Conservation (phyloP, 2,329 filamentous ascomycete genomes). For the Aspergillus tamarii region DNA sequence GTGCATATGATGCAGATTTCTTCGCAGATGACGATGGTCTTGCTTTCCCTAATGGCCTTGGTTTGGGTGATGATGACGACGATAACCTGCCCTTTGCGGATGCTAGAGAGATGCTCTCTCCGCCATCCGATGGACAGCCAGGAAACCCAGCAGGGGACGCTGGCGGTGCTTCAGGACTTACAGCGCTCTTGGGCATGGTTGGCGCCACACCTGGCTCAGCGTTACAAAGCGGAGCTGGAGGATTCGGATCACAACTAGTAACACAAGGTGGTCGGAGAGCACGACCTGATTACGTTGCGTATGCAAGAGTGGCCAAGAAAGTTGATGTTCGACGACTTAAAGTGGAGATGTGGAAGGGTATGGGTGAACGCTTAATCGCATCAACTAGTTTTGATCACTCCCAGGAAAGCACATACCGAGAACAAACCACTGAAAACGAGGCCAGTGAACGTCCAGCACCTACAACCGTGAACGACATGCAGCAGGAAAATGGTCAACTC, state of each 20-base stretch:
- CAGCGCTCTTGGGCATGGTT: slow-evolving; percentile 44
- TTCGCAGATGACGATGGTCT: slow-evolving; percentile 73
- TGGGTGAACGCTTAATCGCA: slow-evolving; percentile 52
- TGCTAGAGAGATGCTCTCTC: slow-evolving; percentile 53
- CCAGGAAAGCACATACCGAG: slow-evolving; percentile 20
- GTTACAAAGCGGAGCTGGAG: slow-evolving; percentile 50
- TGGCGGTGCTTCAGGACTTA: slow-evolving; percentile 40
- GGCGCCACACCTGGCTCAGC: slow-evolving; percentile 42
- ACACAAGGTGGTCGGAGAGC: slow-evolving; percentile 61
- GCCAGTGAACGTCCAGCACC: slow-evolving; percentile 39
- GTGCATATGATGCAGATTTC: slow-evolving; percentile 95
- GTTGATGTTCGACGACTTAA: slow-evolving; percentile 67
- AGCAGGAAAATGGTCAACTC: slow-evolving; percentile 53
- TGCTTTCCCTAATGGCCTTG: slow-evolving; percentile 50
- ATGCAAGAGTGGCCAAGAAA: slow-evolving; percentile 68
- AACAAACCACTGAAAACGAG: slow-evolving; percentile 27
- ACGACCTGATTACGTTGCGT: slow-evolving; percentile 67
- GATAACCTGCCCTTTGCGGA: slow-evolving; percentile 53
- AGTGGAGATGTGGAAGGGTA: slow-evolving; percentile 67
- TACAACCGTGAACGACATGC: slow-evolving; percentile 28
- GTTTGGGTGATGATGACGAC: slow-evolving; percentile 51
- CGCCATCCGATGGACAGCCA: slow-evolving; percentile 38
- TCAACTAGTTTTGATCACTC: slow-evolving; percentile 38
- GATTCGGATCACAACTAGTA: slow-evolving; percentile 65
- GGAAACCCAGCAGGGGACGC: slow-evolving; percentile 37